These are phyloP conservation scores for Solanum hybrid DNA, from an alignment of 305 asterid species.

Conservation along the genomic window DNA sequence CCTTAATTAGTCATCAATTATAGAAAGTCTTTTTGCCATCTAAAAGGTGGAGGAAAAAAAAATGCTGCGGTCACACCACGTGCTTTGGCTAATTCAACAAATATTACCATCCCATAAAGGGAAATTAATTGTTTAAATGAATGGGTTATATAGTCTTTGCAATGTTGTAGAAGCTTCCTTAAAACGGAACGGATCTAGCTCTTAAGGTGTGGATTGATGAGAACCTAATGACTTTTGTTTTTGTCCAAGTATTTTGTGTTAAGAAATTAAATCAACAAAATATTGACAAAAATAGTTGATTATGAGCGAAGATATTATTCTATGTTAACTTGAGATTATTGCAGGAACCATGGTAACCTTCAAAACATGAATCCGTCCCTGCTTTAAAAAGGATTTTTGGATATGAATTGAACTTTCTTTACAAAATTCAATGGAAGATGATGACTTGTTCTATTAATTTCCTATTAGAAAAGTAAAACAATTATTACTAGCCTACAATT, in stretches of 20 bases:
- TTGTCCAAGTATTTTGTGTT: background rate
- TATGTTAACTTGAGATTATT: background rate
- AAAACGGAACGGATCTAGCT: background rate
- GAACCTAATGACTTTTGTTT: background rate
- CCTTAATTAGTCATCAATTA: background rate
- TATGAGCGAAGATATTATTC: background rate
- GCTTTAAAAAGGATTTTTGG: background rate
- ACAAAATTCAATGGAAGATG: background rate
- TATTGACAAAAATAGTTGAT: background rate
- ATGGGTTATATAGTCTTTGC: background rate
- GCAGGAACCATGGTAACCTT: background rate
- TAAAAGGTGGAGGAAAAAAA: background rate
- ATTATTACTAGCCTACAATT: background rate
- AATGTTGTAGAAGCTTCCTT: background rate
- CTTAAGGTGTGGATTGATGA: background rate
- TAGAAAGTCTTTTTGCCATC: background rate
- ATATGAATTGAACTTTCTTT: background rate
- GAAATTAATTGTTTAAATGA: background rate
- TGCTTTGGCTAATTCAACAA: background rate
- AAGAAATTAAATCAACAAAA: background rate
- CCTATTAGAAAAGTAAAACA: background rate
- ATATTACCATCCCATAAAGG: background rate
- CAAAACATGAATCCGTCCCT: background rate
- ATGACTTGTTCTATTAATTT: background rate
- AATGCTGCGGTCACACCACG: background rate